Evolutionary conservation across 75 land plant genomes (phyloP).

Genomic region (Azolla pinnata): DNA sequence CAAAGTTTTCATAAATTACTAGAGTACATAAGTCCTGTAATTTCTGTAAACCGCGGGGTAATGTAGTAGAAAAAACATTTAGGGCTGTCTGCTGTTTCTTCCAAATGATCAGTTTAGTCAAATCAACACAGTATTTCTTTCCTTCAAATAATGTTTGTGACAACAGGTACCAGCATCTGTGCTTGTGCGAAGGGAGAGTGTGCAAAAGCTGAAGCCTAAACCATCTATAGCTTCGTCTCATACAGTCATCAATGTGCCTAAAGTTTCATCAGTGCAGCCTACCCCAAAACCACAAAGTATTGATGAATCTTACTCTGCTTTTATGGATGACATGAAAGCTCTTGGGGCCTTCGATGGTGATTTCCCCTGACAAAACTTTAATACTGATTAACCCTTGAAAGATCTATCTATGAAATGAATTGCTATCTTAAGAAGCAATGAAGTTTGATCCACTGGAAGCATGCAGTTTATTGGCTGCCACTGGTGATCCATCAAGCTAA

Average conservation of each 20-base stretch:
- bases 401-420: no score
- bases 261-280: slow-evolving; percentile 23
- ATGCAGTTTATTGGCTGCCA: no score
- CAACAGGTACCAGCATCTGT: slow-evolving; percentile 99
- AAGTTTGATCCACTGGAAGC: no score
- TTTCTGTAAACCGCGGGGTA: no score
- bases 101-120: no score
- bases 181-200: slow-evolving; percentile 74
- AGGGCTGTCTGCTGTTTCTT: no score
- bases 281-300: slow-evolving; percentile 62
- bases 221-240: slow-evolving; percentile 12
- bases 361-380: not conserved
- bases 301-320: slow-evolving; percentile 88
- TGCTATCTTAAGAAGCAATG: no score
- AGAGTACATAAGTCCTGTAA: no score
- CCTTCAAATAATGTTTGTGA: not conserved
- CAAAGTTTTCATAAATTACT: no score
- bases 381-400: no score
- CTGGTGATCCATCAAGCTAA: no score
- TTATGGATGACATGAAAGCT: slow-evolving; percentile 98
- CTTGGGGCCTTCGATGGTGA: slow-evolving; percentile 83
- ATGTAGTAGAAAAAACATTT: no score
- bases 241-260: slow-evolving; percentile 17
- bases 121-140: not conserved
- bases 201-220: slow-evolving; percentile 66